Conservation (phyloP, 257 asterid genomes). For the Buddleja alternifolia region DNA sequence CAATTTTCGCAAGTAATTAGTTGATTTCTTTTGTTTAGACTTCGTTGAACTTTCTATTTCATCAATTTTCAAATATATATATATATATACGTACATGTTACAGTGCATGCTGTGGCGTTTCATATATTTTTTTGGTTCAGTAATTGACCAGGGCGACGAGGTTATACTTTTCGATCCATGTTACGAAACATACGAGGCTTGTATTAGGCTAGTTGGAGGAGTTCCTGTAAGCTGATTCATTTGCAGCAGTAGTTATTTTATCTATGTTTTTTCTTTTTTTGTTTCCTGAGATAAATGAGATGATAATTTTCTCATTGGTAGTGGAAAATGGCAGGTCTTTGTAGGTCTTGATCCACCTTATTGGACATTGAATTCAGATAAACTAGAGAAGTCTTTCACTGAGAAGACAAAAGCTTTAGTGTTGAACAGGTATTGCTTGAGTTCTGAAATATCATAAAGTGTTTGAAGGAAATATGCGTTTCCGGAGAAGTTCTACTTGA, state of each 20-base stretch:
- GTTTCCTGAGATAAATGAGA: background rate
- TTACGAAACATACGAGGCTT: constrained; percentile 79
- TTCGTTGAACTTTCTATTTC: background rate
- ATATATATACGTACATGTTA: background rate
- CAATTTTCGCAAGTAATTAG: constrained; percentile 72
- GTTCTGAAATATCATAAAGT: background rate
- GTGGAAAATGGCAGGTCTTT: constrained; percentile 57
- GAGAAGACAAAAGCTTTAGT: constrained; percentile 74
- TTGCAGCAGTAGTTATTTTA: background rate
- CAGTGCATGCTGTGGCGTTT: background rate
- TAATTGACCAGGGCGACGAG: constrained; percentile 81
- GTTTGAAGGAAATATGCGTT: background rate
- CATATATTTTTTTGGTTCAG: constrained; percentile 40
- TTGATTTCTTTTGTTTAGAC: background rate
- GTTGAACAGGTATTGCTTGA: constrained; percentile 67
- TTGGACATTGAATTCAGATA: constrained; percentile 67
- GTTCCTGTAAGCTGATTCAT: constrained; percentile 64
- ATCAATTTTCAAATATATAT: background rate
- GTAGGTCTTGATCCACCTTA: constrained; percentile 85
- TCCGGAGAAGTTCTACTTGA: background rate
- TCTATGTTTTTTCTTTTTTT: background rate
- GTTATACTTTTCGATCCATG: constrained; percentile 85
- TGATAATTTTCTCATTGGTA: constrained; percentile 19
- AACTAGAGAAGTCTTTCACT: constrained; percentile 60
- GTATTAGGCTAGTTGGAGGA: constrained; percentile 92